Percentiles rank a stretch among this genome's conserved stretches.
Evolutionary conservation across 2,329 filamentous ascomycete genomes (phyloP).

Genomic region (Sporothrix curviconia): DNA sequence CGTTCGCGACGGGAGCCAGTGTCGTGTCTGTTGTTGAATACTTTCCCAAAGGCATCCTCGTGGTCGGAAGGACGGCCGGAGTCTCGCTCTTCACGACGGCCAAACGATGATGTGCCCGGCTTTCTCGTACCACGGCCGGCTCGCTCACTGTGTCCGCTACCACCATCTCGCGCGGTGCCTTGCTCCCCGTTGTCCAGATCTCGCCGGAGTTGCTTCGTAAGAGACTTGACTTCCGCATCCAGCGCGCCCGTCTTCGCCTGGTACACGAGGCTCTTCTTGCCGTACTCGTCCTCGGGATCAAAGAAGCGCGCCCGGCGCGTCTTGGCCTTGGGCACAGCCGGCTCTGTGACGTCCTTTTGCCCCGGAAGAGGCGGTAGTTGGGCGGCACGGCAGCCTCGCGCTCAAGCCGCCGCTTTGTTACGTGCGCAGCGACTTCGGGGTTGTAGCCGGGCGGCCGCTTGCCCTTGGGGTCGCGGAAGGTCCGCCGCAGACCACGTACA

Average conservation of each 20-base stretch:
- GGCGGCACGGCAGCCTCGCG: conserved; percentile 23
- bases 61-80: too few species aligned
- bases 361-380: conserved; percentile 35
- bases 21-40: too few species aligned
- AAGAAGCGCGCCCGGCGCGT: conserved; percentile 47
- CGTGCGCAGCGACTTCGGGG: conserved; percentile 19
- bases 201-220: neutral
- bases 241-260: conserved; percentile 42
- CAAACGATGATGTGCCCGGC: neutral
- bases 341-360: conserved; percentile 48
- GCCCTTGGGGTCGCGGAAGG: conserved; percentile 21
- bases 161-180: neutral
- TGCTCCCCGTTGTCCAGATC: neutral
- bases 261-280: conserved; percentile 51
- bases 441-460: conserved; percentile 12
- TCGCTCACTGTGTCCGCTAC: neutral
- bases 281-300: conserved; percentile 43
- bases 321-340: conserved; percentile 33
- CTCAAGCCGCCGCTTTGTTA: conserved; percentile 25
- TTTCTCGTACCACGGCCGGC: neutral
- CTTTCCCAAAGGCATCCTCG: too few species aligned
- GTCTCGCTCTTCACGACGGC: neutral
- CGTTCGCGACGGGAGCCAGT: too few species aligned
- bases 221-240: conserved; percentile 27
- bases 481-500: conserved; percentile 19